Evolutionary conservation across 257 asterid species (phyloP).

Genomic region (Cynanchum wilfordii): DNA sequence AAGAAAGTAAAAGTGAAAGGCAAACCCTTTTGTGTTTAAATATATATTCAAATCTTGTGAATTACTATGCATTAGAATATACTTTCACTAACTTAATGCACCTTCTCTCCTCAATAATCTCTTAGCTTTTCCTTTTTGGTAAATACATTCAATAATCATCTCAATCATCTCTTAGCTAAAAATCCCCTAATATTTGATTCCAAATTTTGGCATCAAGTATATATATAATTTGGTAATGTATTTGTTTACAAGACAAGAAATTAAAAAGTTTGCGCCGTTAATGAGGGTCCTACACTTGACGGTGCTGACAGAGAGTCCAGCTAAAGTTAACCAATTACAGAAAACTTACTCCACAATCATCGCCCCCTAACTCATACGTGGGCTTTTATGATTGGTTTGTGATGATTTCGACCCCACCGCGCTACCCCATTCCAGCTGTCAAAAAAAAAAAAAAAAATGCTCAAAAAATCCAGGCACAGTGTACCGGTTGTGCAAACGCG

Average conservation of each 20-base stretch:
- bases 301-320: constrained; percentile 24
- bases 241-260: neutral
- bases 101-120: too few species aligned
- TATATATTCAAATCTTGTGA: too few species aligned
- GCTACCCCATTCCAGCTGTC: constrained; percentile 40
- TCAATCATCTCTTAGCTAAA: too few species aligned
- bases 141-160: too few species aligned
- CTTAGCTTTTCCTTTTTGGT: too few species aligned
- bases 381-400: constrained; percentile 2
- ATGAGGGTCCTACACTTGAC: constrained; percentile 18
- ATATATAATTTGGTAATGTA: neutral
- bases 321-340: constrained; percentile 13
- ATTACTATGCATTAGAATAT: too few species aligned
- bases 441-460: neutral
- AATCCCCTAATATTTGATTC: too few species aligned
- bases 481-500: neutral
- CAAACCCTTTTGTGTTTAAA: neutral
- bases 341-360: constrained; percentile 23
- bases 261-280: neutral
- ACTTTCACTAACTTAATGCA: too few species aligned
- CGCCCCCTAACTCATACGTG: constrained; percentile 24
- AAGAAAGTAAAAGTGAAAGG: constrained; percentile 1
- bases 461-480: constrained; percentile 6
- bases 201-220: too few species aligned
- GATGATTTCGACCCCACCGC: constrained; percentile 10